Evolutionary conservation across 78 protist genomes (phyloP).

Genomic region (Monocercomonoides exilis): DNA sequence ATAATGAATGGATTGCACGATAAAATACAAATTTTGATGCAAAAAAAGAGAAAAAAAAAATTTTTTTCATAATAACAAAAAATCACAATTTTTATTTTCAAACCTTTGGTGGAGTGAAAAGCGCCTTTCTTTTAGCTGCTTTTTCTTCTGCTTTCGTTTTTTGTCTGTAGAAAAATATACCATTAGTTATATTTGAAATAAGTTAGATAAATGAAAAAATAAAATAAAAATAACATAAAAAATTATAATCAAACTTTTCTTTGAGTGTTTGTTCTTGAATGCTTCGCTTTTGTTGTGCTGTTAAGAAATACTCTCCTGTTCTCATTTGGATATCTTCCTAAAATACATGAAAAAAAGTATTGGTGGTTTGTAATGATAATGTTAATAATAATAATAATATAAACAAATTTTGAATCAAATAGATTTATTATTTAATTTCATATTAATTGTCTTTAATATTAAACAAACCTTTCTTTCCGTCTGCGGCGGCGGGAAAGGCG

Average conservation of each 20-base stretch:
- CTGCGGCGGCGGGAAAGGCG: constrained; percentile 72
- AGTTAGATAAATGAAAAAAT: background rate
- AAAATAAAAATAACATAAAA: background rate
- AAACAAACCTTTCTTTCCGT: constrained; percentile 37
- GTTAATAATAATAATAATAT: background rate
- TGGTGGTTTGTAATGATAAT: background rate
- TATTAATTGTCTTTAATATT: background rate
- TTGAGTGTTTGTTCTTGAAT: background rate
- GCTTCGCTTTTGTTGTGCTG: constrained; percentile 17
- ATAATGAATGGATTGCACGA: too few species aligned
- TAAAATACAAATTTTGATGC: too few species aligned
- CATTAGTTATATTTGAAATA: background rate
- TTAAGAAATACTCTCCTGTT: constrained; percentile 77
- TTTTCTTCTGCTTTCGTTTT: background rate
- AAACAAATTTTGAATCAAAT: background rate
- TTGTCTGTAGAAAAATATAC: background rate
- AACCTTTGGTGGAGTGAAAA: background rate
- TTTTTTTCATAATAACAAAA: too few species aligned
- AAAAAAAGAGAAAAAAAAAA: too few species aligned
- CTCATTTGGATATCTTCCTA: constrained; percentile 61
- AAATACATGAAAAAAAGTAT: background rate
- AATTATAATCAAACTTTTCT: background rate
- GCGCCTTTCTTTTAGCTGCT: background rate
- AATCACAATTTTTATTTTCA: too few species aligned
- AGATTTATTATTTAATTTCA: background rate